Evolutionary conservation across 2,329 filamentous ascomycete species (phyloP).

Genomic region (Epichloe bromicola): DNA sequence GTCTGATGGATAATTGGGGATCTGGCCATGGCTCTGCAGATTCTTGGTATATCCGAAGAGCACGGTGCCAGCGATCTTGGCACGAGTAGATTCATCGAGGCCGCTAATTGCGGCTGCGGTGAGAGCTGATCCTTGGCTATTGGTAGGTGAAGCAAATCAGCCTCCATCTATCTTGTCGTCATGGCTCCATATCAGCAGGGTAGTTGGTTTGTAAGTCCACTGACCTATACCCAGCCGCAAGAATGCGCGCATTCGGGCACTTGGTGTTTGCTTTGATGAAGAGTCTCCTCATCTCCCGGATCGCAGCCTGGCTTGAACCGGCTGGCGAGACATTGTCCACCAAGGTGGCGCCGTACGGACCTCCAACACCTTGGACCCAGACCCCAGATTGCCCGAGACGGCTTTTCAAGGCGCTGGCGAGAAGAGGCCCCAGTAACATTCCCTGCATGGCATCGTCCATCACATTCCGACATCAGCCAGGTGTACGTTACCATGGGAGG

Average conservation of each 20-base stretch:
- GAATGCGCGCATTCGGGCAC: slow-evolving; percentile 29
- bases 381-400: slow-evolving; percentile 14
- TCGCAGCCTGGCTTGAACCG: slow-evolving; percentile 24
- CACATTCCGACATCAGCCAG: too few species aligned
- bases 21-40: slow-evolving; percentile 24
- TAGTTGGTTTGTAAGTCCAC: background rate
- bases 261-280: slow-evolving; percentile 27
- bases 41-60: slow-evolving; percentile 32
- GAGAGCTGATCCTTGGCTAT: slow-evolving; percentile 29
- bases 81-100: slow-evolving; percentile 16
- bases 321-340: slow-evolving; percentile 23
- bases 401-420: slow-evolving; percentile 17
- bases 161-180: background rate
- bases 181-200: background rate
- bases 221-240: slow-evolving; percentile 26
- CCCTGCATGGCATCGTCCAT: background rate
- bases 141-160: background rate
- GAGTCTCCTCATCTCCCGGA: slow-evolving; percentile 26
- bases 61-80: slow-evolving; percentile 24
- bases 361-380: slow-evolving; percentile 32
- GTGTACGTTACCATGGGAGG: too few species aligned
- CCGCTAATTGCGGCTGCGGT: slow-evolving; percentile 25
- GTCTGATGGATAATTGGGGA: slow-evolving; percentile 23
- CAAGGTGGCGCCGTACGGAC: slow-evolving; percentile 24
- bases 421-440: slow-evolving; percentile 12